Evolutionary conservation across 2,329 filamentous ascomycete species (phyloP).

Genomic region (Magnaporthiopsis incrustans): DNA sequence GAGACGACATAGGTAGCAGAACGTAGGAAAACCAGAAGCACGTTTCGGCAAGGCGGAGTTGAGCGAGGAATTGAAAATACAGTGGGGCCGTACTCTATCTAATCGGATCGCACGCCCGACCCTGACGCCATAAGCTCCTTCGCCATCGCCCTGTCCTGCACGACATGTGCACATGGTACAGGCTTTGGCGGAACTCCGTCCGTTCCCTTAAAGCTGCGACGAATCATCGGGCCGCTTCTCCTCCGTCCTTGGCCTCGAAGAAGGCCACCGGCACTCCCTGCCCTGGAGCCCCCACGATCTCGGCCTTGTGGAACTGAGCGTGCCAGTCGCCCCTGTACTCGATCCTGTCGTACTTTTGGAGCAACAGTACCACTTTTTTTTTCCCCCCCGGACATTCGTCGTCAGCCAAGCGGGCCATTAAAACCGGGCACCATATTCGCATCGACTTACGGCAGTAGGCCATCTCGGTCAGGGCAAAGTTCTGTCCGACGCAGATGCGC

Average conservation of each 20-base stretch:
- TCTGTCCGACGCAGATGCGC: conserved; percentile 47
- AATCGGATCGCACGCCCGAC: background rate
- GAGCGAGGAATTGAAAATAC: conserved; percentile 2
- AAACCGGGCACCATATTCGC: conserved; percentile 14
- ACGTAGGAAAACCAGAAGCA: too few species aligned
- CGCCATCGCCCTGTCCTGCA: background rate
- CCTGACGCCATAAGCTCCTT: background rate
- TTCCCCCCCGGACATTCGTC: background rate
- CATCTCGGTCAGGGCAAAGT: conserved; percentile 53
- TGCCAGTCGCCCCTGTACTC: conserved; percentile 39
- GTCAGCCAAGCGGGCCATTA: background rate
- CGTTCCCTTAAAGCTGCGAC: background rate
- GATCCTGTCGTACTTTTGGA: conserved; percentile 51
- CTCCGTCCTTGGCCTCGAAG: conserved; percentile 22
- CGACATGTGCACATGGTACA: background rate
- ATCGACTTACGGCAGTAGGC: conserved; percentile 32
- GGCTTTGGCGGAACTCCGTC: background rate
- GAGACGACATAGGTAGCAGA: too few species aligned
- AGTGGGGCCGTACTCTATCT: conserved; percentile 2
- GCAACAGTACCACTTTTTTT: conserved; percentile 35
- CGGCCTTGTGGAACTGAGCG: conserved; percentile 34
- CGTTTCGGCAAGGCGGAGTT: too few species aligned
- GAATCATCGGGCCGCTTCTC: conserved; percentile 11
- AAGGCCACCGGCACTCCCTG: conserved; percentile 33
- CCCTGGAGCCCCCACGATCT: conserved; percentile 35